phyloP scores from a whole-genome alignment of 345 rosid species.

The Corchorus olitorius region DNA sequence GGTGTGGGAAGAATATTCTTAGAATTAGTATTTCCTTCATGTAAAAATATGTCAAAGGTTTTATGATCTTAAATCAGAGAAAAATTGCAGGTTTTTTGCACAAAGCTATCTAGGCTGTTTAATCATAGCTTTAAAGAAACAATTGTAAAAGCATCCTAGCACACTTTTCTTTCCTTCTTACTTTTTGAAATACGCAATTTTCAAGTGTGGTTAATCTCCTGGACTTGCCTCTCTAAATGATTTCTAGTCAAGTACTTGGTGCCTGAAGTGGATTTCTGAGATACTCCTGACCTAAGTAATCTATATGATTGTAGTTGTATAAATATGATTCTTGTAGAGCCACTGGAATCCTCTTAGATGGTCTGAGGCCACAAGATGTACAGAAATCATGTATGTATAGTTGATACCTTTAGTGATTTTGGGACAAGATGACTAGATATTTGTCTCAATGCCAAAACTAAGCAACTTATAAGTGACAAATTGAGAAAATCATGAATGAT shows the following conservation, averaged over 20 bases:
- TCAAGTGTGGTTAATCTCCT: background rate
- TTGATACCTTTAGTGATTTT: slow-evolving; percentile 2
- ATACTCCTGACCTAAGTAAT: background rate
- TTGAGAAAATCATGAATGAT: background rate
- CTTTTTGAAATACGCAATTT: slow-evolving; percentile 9
- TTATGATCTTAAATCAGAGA: background rate
- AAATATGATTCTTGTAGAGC: background rate
- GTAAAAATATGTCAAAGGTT: slow-evolving; percentile 3
- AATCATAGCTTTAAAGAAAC: background rate
- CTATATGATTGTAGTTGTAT: background rate
- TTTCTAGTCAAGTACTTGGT: background rate
- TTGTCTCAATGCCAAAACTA: background rate
- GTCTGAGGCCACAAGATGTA: background rate
- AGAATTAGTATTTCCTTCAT: slow-evolving; percentile 6
- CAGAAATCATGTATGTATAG: background rate
- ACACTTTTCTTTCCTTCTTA: background rate
- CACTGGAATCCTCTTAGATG: background rate
- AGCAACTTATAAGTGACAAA: background rate
- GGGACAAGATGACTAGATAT: background rate
- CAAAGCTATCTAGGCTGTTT: background rate
- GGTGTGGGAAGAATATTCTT: slow-evolving; percentile 30
- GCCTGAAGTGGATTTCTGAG: background rate
- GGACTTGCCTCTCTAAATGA: background rate
- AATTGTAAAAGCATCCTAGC: background rate
- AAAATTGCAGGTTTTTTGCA: background rate